Percentiles rank a stretch among this genome's conserved stretches.
These are phyloP conservation scores for Trichoderma lentiforme DNA, from an alignment of 2,329 filamentous ascomycete genomes.

Conservation along the genomic window DNA sequence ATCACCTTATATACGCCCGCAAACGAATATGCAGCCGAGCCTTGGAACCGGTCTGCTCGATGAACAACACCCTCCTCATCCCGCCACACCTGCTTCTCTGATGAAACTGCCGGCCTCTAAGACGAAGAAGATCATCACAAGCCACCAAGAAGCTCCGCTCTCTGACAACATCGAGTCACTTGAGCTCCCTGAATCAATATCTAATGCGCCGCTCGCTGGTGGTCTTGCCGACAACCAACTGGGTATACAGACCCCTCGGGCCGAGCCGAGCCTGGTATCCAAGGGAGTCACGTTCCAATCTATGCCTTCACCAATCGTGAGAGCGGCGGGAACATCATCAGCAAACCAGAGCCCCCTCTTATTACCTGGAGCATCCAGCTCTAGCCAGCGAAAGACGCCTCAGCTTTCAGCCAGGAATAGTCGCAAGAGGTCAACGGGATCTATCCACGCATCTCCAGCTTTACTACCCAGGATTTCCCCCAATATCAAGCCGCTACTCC, in stretches of 20 bases:
- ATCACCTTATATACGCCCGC: constrained; percentile 64
- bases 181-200: constrained; percentile 69
- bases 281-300: constrained; percentile 52
- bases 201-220: constrained; percentile 32
- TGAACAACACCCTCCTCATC: constrained; percentile 46
- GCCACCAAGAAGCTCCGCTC: constrained; percentile 40
- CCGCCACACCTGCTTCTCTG: constrained; percentile 81
- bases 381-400: constrained; percentile 51
- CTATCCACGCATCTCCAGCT: constrained; percentile 79
- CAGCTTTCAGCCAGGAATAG: constrained; percentile 53
- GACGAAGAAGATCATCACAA: constrained; percentile 44
- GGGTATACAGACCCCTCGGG: constrained; percentile 33
- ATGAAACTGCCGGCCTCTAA: constrained; percentile 69
- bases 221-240: constrained; percentile 36
- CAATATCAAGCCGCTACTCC: constrained; percentile 86
- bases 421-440: constrained; percentile 71
- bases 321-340: constrained; percentile 43
- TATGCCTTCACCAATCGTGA: constrained; percentile 49
- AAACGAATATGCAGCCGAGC: constrained; percentile 34
- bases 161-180: constrained; percentile 56
- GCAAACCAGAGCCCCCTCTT: constrained; percentile 66
- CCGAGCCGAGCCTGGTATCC: constrained; percentile 37
- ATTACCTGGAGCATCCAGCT: constrained; percentile 45
- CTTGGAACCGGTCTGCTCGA: not conserved
- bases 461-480: constrained; percentile 87